Percentiles rank a stretch among this genome's conserved stretches.
Conservation (phyloP, 2,329 filamentous ascomycete genomes). For the Leptographium wingfieldii region DNA sequence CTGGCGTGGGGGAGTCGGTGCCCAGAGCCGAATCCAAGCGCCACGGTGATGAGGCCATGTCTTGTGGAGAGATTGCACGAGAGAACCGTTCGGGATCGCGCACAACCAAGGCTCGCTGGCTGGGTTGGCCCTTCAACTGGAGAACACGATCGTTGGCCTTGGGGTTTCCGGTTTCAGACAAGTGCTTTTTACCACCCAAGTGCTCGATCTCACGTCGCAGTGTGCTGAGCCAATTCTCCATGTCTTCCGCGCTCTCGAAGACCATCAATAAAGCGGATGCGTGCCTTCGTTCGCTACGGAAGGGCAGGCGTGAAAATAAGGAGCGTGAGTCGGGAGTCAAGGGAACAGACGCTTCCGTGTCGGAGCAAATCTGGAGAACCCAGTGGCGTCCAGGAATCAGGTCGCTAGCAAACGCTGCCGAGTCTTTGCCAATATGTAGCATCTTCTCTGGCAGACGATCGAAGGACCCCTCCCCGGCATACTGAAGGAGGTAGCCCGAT, state of each 20-base stretch:
- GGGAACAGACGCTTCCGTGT: slow-evolving; percentile 45
- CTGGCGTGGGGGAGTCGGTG: slow-evolving; percentile 10
- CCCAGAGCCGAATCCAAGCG: slow-evolving; percentile 14
- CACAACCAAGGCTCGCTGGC: slow-evolving; percentile 34
- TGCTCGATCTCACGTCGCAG: slow-evolving; percentile 59
- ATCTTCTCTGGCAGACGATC: slow-evolving; percentile 64
- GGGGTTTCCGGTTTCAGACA: slow-evolving; percentile 46
- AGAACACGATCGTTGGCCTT: slow-evolving; percentile 26
- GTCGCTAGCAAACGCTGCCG: slow-evolving; percentile 69
- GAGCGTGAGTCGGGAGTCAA: slow-evolving; percentile 41
- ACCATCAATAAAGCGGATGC: slow-evolving; percentile 58
- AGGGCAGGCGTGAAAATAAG: slow-evolving; percentile 51
- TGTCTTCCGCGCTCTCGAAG: slow-evolving; percentile 58
- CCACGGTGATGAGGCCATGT: slow-evolving; percentile 19
- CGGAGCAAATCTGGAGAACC: slow-evolving; percentile 63
- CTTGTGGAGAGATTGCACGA: slow-evolving; percentile 21
- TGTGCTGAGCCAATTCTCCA: slow-evolving; percentile 62
- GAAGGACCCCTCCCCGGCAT: slow-evolving; percentile 55
- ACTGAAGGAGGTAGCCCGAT: slow-evolving; percentile 63
- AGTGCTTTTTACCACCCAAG: slow-evolving; percentile 52
- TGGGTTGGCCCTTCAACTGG: slow-evolving; percentile 25
- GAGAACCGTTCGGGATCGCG: slow-evolving; percentile 35
- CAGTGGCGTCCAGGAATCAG: slow-evolving; percentile 68
- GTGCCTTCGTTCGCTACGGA: slow-evolving; percentile 44
- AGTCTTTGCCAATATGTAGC: slow-evolving; percentile 58